Conservation (phyloP, 2,329 filamentous ascomycete species). For the Phialophora expanda region DNA sequence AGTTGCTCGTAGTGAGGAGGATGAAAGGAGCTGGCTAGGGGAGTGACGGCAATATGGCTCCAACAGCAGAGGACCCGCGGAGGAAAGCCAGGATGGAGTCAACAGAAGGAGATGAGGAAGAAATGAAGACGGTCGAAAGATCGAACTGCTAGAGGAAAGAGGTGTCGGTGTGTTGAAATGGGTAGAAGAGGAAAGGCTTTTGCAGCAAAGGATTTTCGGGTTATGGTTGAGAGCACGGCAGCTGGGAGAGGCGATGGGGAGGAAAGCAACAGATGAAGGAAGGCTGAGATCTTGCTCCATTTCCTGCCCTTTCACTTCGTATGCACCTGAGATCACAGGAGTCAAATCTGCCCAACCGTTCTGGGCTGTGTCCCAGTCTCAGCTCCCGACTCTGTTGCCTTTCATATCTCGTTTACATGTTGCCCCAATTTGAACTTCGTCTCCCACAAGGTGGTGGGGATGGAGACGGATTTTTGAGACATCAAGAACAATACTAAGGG, state of each 20-base stretch:
- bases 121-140: background rate
- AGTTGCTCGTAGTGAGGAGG: background rate
- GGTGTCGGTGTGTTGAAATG: background rate
- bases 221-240: background rate
- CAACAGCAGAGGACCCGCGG: background rate
- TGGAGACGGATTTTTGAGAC: constrained; percentile 24
- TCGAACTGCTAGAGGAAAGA: background rate
- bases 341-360: background rate
- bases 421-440: background rate
- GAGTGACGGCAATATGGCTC: background rate
- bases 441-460: background rate
- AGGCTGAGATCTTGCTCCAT: background rate
- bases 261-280: background rate
- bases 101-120: background rate
- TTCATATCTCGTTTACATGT: background rate
- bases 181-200: background rate
- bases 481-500: constrained; percentile 33
- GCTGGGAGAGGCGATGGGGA: background rate
- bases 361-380: background rate
- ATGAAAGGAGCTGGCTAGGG: background rate
- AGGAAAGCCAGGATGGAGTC: background rate
- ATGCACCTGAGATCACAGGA: background rate
- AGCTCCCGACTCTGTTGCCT: background rate
- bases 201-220: background rate
- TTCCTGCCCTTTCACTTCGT: background rate